phyloP scores from a whole-genome alignment of 2,329 filamentous ascomycete genomes.

The Microsporum audouinii region DNA sequence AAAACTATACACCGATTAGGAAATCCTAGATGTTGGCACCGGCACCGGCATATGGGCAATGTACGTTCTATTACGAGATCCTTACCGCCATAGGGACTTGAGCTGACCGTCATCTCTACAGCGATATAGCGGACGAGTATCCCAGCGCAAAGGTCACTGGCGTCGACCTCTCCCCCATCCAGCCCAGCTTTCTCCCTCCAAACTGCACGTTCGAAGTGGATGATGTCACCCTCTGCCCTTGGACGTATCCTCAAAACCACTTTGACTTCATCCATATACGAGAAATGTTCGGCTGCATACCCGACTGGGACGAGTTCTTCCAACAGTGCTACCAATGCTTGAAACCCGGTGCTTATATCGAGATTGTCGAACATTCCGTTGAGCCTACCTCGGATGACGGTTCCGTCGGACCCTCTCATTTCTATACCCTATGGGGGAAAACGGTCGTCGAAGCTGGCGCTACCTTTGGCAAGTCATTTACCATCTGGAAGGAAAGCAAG shows the following conservation, averaged over 20 bases:
- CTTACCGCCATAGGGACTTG: too few species aligned
- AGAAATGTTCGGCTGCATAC: conserved; percentile 36
- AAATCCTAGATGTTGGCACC: conserved; percentile 9
- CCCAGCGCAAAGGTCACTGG: conserved; percentile 35
- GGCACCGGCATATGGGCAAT: conserved; percentile 10
- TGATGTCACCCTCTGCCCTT: conserved; percentile 30
- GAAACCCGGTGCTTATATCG: conserved; percentile 29
- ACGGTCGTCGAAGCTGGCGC: conserved; percentile 15
- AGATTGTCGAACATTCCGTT: conserved; percentile 24
- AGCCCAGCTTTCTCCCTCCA: conserved; percentile 36
- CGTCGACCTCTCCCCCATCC: conserved; percentile 40
- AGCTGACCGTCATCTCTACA: conserved; percentile 7
- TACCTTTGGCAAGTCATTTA: conserved; percentile 19
- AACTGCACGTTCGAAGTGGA: conserved; percentile 40
- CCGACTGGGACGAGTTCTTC: conserved; percentile 37
- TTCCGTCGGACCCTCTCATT: conserved; percentile 12
- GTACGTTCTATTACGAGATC: neutral
- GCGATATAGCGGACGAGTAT: conserved; percentile 25
- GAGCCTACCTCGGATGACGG: conserved; percentile 18
- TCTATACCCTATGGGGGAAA: conserved; percentile 14
- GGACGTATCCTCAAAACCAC: conserved; percentile 28
- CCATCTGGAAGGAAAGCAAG: conserved; percentile 19
- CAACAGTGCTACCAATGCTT: conserved; percentile 26
- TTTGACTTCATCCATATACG: conserved; percentile 39
- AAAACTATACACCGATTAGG: neutral